Evolutionary conservation across 2,329 filamentous ascomycete species (phyloP), one percentile per base, ranked within the genome.

Genomic region (Gnomoniopsis smithogilvyi): DNA sequence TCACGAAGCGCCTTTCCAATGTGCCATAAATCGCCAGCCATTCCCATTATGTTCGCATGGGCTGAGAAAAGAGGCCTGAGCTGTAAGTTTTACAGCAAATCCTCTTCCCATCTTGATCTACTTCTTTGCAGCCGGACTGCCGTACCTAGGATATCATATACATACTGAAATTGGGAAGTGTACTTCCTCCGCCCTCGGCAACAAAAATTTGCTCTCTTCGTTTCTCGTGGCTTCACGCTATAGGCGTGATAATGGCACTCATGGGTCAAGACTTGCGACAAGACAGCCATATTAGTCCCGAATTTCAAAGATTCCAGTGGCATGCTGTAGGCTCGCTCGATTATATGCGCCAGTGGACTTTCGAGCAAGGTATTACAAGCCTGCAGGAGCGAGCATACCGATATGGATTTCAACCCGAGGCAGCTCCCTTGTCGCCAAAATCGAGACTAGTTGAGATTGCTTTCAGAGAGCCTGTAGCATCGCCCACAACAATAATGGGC

Each of bases 321-420:
- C 52, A 48, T 7, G 48, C 52, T 22, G 43, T 24, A 3, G 43
- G 30, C 4, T 53, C 52, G 2, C n/a, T 47, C 1, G 41, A 54
- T 3, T 49, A 19, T 15, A 56, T 56, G 56, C 52, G 6, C 1
- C 17, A 21, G 1, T 62, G 60, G 60, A 59, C 56, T 17, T 54
- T 59, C 14, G 21, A 46, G 3, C 51, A 47, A 47, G 56, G 52
- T 7, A 50, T 30, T 4, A n/a, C 52, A 11, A 56, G 34, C 10
- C 54, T 59, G 10, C 46, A 62, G 46, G 34, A 52, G 8, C 34
- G 52, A 7, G 26, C 11, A 14, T 21, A 17, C 8, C 54, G 52
- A 51, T 52, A 51, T 17, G 56, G 43, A 6, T 52, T n/a, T 17
- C 33, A 47, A 6, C 19, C 38, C 14, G 59, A 62, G 4, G 21